A percentile compares a stretch with the other conserved stretches of the same genome.
phyloP scores from a whole-genome alignment of 495 filamentous ascomycete genomes.

The Penicillium pulvis region DNA sequence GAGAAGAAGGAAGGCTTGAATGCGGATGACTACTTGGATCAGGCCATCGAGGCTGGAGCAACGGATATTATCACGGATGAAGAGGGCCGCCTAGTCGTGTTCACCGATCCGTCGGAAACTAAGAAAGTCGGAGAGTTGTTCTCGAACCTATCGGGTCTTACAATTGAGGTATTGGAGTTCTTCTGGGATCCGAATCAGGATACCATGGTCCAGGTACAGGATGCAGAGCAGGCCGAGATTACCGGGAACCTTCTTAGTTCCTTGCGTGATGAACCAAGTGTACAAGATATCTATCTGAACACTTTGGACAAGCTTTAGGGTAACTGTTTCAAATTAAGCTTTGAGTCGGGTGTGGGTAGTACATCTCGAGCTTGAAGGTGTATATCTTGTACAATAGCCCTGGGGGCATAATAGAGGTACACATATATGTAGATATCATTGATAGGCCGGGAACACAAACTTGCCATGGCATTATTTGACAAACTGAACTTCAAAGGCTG shows the following conservation, averaged over 20 bases:
- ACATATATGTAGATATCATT: not conserved
- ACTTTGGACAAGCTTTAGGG: constrained; percentile 35
- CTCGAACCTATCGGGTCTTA: constrained; percentile 57
- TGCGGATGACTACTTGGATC: constrained; percentile 78
- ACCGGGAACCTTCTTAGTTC: constrained; percentile 44
- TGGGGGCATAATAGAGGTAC: not conserved
- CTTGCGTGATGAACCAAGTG: constrained; percentile 61
- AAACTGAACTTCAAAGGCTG: not conserved
- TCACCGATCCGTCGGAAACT: constrained; percentile 71
- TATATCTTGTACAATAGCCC: not conserved
- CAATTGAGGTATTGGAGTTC: constrained; percentile 72
- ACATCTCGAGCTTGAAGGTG: not conserved
- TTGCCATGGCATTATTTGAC: no score
- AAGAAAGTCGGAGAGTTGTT: constrained; percentile 65
- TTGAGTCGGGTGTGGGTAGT: not conserved
- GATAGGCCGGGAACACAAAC: no score
- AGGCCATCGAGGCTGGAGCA: constrained; percentile 82
- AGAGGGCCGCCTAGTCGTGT: constrained; percentile 69
- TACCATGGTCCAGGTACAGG: constrained; percentile 61
- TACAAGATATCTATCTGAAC: constrained; percentile 72
- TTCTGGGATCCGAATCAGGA: constrained; percentile 85
- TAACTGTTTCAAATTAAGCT: not conserved
- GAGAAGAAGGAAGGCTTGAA: constrained; percentile 60
- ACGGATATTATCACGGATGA: constrained; percentile 75
- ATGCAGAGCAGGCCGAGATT: constrained; percentile 53